A percentile compares a stretch with the other conserved stretches of the same genome.
Conservation (phyloP, 345 rosid species). For the Citrus mangshanensis region DNA sequence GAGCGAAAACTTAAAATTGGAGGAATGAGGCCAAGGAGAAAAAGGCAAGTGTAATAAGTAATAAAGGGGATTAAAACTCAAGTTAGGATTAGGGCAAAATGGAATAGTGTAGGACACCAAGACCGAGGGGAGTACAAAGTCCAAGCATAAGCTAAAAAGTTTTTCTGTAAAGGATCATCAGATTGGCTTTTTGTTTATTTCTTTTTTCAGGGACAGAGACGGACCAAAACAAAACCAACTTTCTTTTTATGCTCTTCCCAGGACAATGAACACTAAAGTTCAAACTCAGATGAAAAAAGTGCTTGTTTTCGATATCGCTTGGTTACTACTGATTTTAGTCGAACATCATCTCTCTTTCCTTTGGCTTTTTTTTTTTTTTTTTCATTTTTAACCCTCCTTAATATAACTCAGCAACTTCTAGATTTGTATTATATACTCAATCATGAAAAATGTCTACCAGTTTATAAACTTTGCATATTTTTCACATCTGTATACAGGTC, state of each 20-base stretch:
- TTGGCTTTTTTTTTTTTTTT: no score
- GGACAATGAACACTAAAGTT: not conserved
- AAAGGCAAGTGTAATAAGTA: conserved; percentile 20
- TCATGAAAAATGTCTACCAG: no score
- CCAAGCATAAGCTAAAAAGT: not conserved
- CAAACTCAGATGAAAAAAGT: not conserved
- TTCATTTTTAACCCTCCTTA: not conserved
- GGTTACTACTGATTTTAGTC: not conserved
- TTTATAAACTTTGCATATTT: no score
- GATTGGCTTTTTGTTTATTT: not conserved
- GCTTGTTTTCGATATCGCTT: not conserved
- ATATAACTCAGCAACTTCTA: no score
- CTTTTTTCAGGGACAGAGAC: not conserved
- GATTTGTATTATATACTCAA: no score
- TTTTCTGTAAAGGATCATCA: not conserved
- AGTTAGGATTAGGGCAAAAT: not conserved
- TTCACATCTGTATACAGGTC: no score
- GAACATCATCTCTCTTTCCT: not conserved
- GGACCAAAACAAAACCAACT: not conserved
- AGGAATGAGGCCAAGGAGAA: conserved; percentile 19
- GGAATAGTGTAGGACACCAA: not conserved
- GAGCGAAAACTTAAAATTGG: not conserved
- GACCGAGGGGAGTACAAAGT: not conserved
- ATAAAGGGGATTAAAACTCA: not conserved
- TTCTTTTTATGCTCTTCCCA: not conserved